Evolutionary conservation across 2,329 filamentous ascomycete genomes (phyloP).

Genomic region (Lachnum nothofagi): DNA sequence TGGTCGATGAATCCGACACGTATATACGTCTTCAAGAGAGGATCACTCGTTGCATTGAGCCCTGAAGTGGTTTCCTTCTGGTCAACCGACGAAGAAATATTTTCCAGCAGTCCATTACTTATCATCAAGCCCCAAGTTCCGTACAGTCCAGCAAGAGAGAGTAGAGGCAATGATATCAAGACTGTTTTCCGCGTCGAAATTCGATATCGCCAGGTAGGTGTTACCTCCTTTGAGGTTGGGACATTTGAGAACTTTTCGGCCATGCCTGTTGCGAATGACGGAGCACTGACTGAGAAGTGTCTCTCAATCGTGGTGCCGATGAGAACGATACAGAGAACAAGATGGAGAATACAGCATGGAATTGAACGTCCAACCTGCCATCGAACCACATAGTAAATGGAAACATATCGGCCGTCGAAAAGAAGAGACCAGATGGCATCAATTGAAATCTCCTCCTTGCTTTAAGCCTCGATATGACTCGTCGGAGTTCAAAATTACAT

Average conservation of each 20-base stretch:
- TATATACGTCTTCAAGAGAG: constrained; percentile 22
- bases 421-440: neutral
- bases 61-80: constrained; percentile 6
- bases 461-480: neutral
- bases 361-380: neutral
- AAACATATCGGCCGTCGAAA: neutral
- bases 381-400: neutral
- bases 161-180: constrained; percentile 19
- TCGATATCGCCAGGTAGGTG: constrained; percentile 10
- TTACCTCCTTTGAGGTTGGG: neutral
- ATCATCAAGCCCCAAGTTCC: constrained; percentile 15
- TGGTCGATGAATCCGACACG: constrained; percentile 21
- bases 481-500: neutral
- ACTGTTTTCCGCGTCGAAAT: constrained; percentile 14
- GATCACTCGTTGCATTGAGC: constrained; percentile 18
- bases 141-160: constrained; percentile 18
- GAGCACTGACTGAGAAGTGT: too few relatives aligned
- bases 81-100: constrained; percentile 9
- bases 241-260: neutral
- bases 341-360: neutral
- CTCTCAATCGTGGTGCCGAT: neutral
- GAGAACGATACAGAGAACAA: neutral
- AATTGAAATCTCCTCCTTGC: neutral
- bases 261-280: neutral
- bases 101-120: constrained; percentile 22